A percentile compares a stretch with the other conserved stretches of the same genome.
These are phyloP conservation scores for Eucalyptus cloeziana DNA, from an alignment of 345 rosid genomes.

Conservation along the genomic window DNA sequence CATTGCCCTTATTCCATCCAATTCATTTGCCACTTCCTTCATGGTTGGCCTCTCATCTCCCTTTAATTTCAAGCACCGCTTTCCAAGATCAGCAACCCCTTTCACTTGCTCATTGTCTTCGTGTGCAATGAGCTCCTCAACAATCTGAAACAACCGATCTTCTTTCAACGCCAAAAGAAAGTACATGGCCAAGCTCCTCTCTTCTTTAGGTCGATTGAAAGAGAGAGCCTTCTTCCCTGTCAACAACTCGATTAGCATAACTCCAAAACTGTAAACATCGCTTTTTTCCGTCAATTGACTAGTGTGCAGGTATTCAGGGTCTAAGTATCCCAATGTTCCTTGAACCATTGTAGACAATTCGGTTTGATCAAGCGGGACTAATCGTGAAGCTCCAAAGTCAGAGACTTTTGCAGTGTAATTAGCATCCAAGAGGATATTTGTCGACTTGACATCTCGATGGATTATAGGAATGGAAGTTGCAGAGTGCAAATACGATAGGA, in stretches of 20 bases:
- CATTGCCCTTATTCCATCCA: neutral
- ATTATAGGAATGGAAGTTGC: conserved; percentile 16
- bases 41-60: conserved; percentile 18
- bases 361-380: conserved; percentile 24
- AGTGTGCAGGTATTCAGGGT: conserved; percentile 28
- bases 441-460: conserved; percentile 28
- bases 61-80: neutral
- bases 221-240: conserved; percentile 12
- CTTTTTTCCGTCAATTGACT: conserved; percentile 19
- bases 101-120: neutral
- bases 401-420: conserved; percentile 23
- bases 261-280: conserved; percentile 38
- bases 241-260: conserved; percentile 25
- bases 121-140: too few relatives aligned
- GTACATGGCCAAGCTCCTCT: neutral
- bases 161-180: conserved; percentile 1
- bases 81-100: neutral
- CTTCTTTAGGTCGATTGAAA: conserved; percentile 1
- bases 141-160: too few relatives aligned
- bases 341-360: conserved; percentile 30
- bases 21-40: conserved; percentile 10
- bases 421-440: conserved; percentile 30
- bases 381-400: conserved; percentile 37
- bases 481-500: conserved; percentile 19
- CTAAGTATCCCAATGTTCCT: conserved; percentile 37